These are phyloP conservation scores for Penicillium glabrum DNA, from an alignment of 2,329 filamentous ascomycete species.

Conservation along the genomic window DNA sequence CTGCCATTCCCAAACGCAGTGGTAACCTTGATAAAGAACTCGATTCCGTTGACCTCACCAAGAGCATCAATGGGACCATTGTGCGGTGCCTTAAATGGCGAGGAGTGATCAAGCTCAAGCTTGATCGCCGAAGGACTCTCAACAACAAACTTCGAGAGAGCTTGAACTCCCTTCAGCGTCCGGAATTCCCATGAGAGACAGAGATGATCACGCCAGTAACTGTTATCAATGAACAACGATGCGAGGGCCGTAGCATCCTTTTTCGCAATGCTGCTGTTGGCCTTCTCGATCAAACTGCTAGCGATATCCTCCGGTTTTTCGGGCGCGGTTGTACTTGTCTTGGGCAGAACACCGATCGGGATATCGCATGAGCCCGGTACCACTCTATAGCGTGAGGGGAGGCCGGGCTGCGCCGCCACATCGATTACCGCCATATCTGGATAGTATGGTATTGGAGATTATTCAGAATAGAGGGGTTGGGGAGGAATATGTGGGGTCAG, in stretches of 20 bases:
- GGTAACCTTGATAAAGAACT: constrained; percentile 57
- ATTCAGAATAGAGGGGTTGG: not conserved
- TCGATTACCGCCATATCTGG: constrained; percentile 10
- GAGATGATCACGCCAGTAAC: constrained; percentile 62
- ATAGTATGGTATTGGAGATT: not conserved
- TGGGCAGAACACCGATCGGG: constrained; percentile 45
- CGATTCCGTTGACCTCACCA: constrained; percentile 53
- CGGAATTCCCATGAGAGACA: constrained; percentile 57
- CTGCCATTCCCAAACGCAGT: constrained; percentile 56
- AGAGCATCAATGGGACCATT: constrained; percentile 50
- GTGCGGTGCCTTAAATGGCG: constrained; percentile 46
- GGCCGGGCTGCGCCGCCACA: not conserved
- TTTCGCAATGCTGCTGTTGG: constrained; percentile 42
- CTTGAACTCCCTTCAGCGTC: constrained; percentile 51
- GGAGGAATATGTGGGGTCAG: not conserved
- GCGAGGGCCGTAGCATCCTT: constrained; percentile 36
- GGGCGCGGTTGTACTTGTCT: constrained; percentile 31
- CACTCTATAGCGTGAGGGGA: constrained; percentile 43
- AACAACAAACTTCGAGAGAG: constrained; percentile 36
- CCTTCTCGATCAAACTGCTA: constrained; percentile 32
- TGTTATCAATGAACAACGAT: constrained; percentile 50
- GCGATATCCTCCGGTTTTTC: constrained; percentile 42
- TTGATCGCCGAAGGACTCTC: constrained; percentile 45
- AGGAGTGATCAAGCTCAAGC: constrained; percentile 50
- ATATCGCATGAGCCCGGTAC: constrained; percentile 58